A percentile compares a stretch with the other conserved stretches of the same genome.
Conservation (phyloP, 2,329 filamentous ascomycete species). For the Fusarium nodosum region DNA sequence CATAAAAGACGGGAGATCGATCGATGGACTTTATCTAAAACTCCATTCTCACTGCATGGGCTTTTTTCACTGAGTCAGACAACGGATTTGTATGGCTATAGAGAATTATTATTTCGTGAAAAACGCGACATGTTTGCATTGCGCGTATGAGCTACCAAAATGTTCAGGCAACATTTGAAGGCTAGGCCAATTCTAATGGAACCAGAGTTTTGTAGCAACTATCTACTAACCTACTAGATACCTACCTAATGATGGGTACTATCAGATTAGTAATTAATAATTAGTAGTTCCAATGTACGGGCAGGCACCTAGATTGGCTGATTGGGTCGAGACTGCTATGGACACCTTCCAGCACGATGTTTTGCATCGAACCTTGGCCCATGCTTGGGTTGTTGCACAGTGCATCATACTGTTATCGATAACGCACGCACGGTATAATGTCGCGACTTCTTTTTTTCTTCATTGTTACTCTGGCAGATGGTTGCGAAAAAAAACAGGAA, state of each 20-base stretch:
- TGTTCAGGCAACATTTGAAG: not conserved
- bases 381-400: not conserved
- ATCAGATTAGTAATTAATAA: too few species aligned
- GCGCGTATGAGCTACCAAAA: not conserved
- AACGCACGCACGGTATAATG: not conserved
- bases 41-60: conserved; percentile 5
- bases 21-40: conserved; percentile 18
- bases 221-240: not conserved
- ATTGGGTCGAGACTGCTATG: not conserved
- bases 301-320: not conserved
- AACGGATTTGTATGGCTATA: not conserved
- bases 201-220: not conserved
- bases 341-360: not conserved
- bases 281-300: too few species aligned
- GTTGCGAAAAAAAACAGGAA: not conserved
- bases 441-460: conserved; percentile 21
- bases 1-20: conserved; percentile 22
- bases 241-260: too few species aligned
- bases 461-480: not conserved
- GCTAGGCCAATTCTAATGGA: not conserved
- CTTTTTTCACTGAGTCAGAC: conserved; percentile 15
- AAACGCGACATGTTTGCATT: not conserved
- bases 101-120: not conserved
- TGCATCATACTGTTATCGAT: conserved; percentile 2
- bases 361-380: not conserved